phyloP scores from a whole-genome alignment of 1,284 basidiomycete genomes.

The Quambalaria eucalypti region DNA sequence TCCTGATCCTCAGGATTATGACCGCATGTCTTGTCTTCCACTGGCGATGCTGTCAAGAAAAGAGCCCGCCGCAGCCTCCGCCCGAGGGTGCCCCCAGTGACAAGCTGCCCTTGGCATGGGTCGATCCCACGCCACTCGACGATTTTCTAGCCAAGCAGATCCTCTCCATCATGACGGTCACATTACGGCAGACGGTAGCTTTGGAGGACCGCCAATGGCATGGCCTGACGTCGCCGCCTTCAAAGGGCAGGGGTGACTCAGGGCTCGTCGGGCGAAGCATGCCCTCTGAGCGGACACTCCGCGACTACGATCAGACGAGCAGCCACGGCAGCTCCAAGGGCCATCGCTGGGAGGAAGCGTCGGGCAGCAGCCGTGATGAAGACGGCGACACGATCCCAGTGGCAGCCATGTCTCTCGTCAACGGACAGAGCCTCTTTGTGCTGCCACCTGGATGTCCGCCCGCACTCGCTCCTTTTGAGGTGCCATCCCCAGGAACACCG shows the following conservation, averaged over 20 bases:
- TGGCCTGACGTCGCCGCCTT: neutral
- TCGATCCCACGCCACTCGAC: constrained; percentile 69
- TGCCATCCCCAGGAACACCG: neutral
- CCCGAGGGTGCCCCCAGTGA: neutral
- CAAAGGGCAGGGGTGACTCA: no score
- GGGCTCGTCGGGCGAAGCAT: constrained; percentile 8
- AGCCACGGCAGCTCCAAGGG: neutral
- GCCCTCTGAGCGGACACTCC: neutral
- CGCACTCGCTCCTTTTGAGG: constrained; percentile 23
- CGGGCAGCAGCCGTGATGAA: constrained; percentile 13
- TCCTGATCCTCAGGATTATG: constrained; percentile 77
- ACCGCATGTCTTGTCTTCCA: constrained; percentile 66
- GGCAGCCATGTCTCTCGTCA: constrained; percentile 19
- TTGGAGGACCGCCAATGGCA: constrained; percentile 24
- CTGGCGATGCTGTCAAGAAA: constrained; percentile 51
- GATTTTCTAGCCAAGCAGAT: constrained; percentile 78
- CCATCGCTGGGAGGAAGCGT: neutral
- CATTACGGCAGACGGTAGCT: constrained; percentile 58
- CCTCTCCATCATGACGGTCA: constrained; percentile 60
- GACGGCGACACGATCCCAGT: constrained; percentile 1
- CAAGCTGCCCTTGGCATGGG: constrained; percentile 46
- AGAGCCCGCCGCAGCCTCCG: neutral
- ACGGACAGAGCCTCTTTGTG: constrained; percentile 25
- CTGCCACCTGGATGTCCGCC: constrained; percentile 35
- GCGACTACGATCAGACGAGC: no score